These are phyloP conservation scores for Umbelopsis vinacea DNA, from an alignment of 192 early-diverging fungal genomes.

Conservation along the genomic window DNA sequence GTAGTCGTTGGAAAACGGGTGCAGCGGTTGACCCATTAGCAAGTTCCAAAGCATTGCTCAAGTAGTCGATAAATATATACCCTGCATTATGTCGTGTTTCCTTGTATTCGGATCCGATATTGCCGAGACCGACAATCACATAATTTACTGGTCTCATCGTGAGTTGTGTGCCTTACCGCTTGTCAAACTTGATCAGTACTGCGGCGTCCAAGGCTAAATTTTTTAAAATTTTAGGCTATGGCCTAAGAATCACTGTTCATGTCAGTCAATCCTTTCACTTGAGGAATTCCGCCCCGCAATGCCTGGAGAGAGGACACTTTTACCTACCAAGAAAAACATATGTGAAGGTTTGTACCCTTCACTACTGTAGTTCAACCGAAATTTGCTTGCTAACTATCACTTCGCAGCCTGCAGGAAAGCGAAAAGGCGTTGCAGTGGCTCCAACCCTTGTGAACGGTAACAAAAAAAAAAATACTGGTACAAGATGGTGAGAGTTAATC, in stretches of 20 bases:
- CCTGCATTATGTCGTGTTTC: slow-evolving; percentile 65
- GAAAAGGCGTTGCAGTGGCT: slow-evolving; percentile 2
- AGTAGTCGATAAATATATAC: slow-evolving; percentile 61
- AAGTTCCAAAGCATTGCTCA: slow-evolving; percentile 61
- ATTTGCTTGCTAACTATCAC: not conserved
- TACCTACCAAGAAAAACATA: slow-evolving; percentile 12
- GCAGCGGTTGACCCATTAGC: slow-evolving; percentile 41
- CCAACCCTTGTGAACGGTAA: slow-evolving; percentile 1
- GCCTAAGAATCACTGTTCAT: too few species aligned
- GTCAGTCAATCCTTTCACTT: not conserved
- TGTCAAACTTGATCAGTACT: not conserved
- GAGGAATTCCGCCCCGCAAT: not conserved
- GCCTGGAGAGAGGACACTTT: not conserved
- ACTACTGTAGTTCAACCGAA: not conserved
- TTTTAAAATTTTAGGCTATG: not conserved
- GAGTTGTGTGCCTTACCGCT: not conserved
- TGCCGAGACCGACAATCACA: slow-evolving; percentile 61
- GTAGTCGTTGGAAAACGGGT: slow-evolving; percentile 43
- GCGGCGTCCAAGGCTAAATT: not conserved
- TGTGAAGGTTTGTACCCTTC: not conserved
- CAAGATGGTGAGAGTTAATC: too few species aligned
- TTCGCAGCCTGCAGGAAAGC: slow-evolving; percentile 14
- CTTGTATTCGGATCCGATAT: slow-evolving; percentile 47
- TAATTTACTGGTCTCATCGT: slow-evolving; percentile 49
- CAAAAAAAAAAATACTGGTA: too few species aligned